Percentiles rank a stretch among this genome's conserved stretches.
Evolutionary conservation across 2,329 filamentous ascomycete species (phyloP).

Genomic region (Aspergillus puulaauensis): DNA sequence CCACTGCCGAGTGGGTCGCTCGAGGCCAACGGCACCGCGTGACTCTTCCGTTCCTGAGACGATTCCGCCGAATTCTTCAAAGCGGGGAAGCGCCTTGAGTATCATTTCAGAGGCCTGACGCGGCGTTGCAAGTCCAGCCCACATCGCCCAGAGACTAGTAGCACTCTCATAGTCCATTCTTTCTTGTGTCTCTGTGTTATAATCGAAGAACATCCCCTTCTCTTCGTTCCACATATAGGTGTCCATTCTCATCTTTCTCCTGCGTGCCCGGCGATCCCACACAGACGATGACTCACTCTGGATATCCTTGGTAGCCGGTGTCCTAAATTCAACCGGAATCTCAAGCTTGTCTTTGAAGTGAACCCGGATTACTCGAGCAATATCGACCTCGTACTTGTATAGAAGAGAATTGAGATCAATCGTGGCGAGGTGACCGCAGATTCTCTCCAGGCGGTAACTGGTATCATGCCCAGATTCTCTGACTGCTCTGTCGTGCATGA

Average conservation of each 20-base stretch:
- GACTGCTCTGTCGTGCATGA: slow-evolving; percentile 91
- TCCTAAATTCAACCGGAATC: slow-evolving; percentile 81
- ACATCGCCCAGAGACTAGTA: slow-evolving; percentile 96
- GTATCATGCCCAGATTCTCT: slow-evolving; percentile 97
- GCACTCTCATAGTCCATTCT: slow-evolving; percentile 84
- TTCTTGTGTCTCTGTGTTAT: slow-evolving; percentile 79
- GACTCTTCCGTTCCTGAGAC: slow-evolving; percentile 88
- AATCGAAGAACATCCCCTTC: slow-evolving; percentile 97
- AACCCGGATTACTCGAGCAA: slow-evolving; percentile 78
- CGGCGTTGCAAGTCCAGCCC: slow-evolving; percentile 85
- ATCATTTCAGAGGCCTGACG: slow-evolving; percentile 85
- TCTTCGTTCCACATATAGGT: slow-evolving; percentile 92
- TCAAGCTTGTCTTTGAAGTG: slow-evolving; percentile 78
- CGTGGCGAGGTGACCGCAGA: slow-evolving; percentile 85
- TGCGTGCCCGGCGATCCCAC: slow-evolving; percentile 87
- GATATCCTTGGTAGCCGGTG: slow-evolving; percentile 62
- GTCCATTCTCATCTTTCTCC: slow-evolving; percentile 81
- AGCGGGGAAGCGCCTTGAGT: slow-evolving; percentile 74
- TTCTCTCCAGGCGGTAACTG: slow-evolving; percentile 83
- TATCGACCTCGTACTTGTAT: slow-evolving; percentile 97
- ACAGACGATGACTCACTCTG: slow-evolving; percentile 77
- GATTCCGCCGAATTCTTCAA: slow-evolving; percentile 84
- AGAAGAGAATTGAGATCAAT: slow-evolving; percentile 92
- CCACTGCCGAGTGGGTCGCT: slow-evolving; percentile 94
- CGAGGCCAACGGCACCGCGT: slow-evolving; percentile 73